These are phyloP conservation scores for Cryphonectria radicalis DNA, from an alignment of 2,329 filamentous ascomycete genomes.

Conservation along the genomic window DNA sequence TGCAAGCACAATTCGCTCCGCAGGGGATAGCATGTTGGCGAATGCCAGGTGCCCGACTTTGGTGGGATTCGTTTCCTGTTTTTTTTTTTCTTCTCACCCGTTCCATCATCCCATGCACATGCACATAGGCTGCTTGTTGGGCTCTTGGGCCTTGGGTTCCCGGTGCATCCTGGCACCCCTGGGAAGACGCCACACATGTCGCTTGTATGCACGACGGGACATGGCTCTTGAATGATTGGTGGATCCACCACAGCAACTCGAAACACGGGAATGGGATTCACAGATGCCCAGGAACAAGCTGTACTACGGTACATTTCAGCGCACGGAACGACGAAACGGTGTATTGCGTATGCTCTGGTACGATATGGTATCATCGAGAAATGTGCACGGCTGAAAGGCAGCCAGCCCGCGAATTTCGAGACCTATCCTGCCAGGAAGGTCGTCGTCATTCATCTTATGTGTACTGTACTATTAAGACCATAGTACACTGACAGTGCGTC, in stretches of 20 bases:
- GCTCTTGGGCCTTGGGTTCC: not conserved
- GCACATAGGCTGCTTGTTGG: not conserved
- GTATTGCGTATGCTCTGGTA: not conserved
- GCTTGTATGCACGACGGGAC: slow-evolving; percentile 10
- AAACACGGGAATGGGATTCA: not conserved
- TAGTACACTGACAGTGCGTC: not conserved
- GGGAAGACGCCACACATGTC: slow-evolving; percentile 6
- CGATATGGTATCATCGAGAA: not conserved
- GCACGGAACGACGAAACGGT: not conserved
- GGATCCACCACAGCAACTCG: slow-evolving; percentile 1
- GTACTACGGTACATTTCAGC: not conserved
- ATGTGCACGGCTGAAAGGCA: not conserved
- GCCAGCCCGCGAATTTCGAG: too few species aligned
- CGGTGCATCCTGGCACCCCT: not conserved
- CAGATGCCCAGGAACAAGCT: not conserved
- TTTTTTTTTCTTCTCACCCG: not conserved
- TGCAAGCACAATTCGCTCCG: not conserved
- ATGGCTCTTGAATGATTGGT: not conserved
- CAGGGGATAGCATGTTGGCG: not conserved
- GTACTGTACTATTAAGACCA: not conserved
- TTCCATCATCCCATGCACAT: not conserved
- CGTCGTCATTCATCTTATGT: not conserved
- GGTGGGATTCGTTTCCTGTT: not conserved
- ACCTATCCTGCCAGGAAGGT: not conserved
- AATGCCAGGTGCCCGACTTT: not conserved